phyloP scores from a whole-genome alignment of 345 rosid species.

The Corchorus olitorius region DNA sequence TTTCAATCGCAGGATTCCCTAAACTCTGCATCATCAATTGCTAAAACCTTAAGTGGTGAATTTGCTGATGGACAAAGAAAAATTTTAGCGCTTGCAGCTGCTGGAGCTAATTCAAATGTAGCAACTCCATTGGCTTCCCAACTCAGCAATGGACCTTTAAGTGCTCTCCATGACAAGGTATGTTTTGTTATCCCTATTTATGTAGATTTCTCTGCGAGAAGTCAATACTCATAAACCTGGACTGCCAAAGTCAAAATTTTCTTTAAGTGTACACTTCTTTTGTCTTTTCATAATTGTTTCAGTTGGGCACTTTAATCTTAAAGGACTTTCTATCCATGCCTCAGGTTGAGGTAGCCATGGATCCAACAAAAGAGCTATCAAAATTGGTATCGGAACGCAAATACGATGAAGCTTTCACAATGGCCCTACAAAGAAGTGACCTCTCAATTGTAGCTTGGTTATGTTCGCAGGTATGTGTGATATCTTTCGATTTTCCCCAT shows the following conservation, averaged over 20 bases:
- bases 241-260: background rate
- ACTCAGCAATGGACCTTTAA: conserved; percentile 67
- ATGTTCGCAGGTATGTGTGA: conserved; percentile 69
- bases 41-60: conserved; percentile 74
- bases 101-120: conserved; percentile 61
- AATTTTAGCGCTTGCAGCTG: conserved; percentile 66
- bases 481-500: background rate
- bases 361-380: conserved; percentile 71
- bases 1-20: conserved; percentile 65
- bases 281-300: background rate
- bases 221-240: background rate
- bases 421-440: conserved; percentile 81
- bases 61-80: conserved; percentile 76
- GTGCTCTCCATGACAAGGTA: conserved; percentile 68
- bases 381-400: conserved; percentile 68
- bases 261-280: background rate
- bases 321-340: conserved; percentile 16
- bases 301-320: conserved; percentile 1
- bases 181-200: conserved; percentile 2
- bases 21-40: conserved; percentile 66
- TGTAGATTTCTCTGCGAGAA: background rate
- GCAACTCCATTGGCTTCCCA: conserved; percentile 55
- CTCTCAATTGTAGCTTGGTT: conserved; percentile 84
- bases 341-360: conserved; percentile 69
- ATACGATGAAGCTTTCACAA: conserved; percentile 78